Evolutionary conservation across 2,329 filamentous ascomycete genomes (phyloP).

Genomic region (Dactylellina parvicollis): DNA sequence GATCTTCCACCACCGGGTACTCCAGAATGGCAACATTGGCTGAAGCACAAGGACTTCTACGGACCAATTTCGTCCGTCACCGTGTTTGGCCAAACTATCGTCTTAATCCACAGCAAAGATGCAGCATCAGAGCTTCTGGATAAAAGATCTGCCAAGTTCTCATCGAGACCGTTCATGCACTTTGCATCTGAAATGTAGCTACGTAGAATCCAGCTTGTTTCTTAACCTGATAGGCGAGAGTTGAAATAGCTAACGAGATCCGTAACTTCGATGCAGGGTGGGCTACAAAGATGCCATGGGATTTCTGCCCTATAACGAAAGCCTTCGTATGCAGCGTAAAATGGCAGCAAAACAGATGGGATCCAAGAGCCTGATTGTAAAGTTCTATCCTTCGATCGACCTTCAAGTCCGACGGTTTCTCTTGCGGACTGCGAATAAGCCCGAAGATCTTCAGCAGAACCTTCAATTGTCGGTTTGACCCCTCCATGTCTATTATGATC

Average conservation of each 20-base stretch:
- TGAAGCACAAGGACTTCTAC: slow-evolving; percentile 60
- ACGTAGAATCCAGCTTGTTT: no score
- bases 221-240: slow-evolving; percentile 57
- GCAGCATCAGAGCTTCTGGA: slow-evolving; percentile 63
- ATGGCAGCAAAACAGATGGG: slow-evolving; percentile 58
- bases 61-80: slow-evolving; percentile 64
- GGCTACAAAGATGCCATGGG: neutral
- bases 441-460: neutral
- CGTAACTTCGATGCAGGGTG: neutral
- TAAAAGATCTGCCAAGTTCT: slow-evolving; percentile 62
- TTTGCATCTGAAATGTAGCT: slow-evolving; percentile 60
- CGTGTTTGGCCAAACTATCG: slow-evolving; percentile 62
- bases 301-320: neutral
- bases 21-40: slow-evolving; percentile 63
- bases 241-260: neutral
- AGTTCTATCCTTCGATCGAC: slow-evolving; percentile 58
- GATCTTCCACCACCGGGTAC: slow-evolving; percentile 59
- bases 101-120: slow-evolving; percentile 61
- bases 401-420: slow-evolving; percentile 59
- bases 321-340: slow-evolving; percentile 57
- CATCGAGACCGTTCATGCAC: slow-evolving; percentile 60
- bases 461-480: slow-evolving; percentile 57
- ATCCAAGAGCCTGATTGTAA: slow-evolving; percentile 56
- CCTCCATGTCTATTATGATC: no score
- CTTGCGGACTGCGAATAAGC: slow-evolving; percentile 38